phyloP scores from a whole-genome alignment of 2,329 filamentous ascomycete species.

The Xylariaceae sp. region DNA sequence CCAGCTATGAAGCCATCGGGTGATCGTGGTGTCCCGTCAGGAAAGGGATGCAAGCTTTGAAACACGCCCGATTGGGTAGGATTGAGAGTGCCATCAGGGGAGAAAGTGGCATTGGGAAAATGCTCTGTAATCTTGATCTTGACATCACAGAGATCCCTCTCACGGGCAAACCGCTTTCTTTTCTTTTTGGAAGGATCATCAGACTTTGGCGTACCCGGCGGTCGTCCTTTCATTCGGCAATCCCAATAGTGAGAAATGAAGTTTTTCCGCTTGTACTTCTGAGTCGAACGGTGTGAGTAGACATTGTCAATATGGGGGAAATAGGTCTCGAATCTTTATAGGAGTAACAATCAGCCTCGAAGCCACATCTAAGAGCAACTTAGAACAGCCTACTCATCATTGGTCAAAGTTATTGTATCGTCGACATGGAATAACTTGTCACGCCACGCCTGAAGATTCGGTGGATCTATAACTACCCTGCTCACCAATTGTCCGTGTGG shows the following conservation, averaged over 20 bases:
- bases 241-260: slow-evolving; percentile 85
- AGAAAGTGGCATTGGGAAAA: slow-evolving; percentile 53
- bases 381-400: slow-evolving; percentile 59
- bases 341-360: slow-evolving; percentile 14
- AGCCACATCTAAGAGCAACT: background rate
- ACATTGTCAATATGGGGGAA: slow-evolving; percentile 83
- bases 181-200: slow-evolving; percentile 81
- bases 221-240: slow-evolving; percentile 76
- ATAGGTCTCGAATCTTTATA: slow-evolving; percentile 70
- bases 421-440: slow-evolving; percentile 73
- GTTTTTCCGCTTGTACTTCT: slow-evolving; percentile 77
- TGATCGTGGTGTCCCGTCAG: slow-evolving; percentile 22
- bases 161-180: slow-evolving; percentile 70
- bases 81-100: slow-evolving; percentile 26
- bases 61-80: slow-evolving; percentile 19
- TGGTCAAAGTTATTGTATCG: slow-evolving; percentile 66
- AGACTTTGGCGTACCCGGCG: slow-evolving; percentile 75
- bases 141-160: slow-evolving; percentile 78
- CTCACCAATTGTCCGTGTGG: slow-evolving; percentile 52
- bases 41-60: slow-evolving; percentile 24
- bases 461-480: slow-evolving; percentile 63
- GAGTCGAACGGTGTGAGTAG: slow-evolving; percentile 80
- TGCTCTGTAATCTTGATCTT: slow-evolving; percentile 86
- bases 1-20: slow-evolving; percentile 42
- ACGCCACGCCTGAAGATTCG: slow-evolving; percentile 67